Evolutionary conservation across 2,329 filamentous ascomycete species (phyloP).

Genomic region (Trichoderma pleuroti): DNA sequence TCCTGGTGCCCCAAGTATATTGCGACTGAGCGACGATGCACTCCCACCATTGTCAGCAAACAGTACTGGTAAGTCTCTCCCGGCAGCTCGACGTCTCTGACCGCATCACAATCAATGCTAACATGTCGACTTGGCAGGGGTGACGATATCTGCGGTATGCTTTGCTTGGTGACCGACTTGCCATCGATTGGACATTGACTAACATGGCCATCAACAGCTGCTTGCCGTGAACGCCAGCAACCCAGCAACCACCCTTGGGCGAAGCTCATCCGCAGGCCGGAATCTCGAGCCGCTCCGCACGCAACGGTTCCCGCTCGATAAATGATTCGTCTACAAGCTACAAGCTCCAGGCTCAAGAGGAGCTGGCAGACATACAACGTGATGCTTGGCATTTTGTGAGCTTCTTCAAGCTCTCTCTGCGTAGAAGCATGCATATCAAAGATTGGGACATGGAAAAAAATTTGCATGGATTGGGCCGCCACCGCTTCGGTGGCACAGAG

Average conservation of each 20-base stretch:
- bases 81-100: not conserved
- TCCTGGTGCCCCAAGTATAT: conserved; percentile 47
- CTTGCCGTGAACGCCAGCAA: conserved; percentile 39
- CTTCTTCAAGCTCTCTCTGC: not conserved
- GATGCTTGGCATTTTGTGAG: not conserved
- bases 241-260: conserved; percentile 39
- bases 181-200: not conserved
- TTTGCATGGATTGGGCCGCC: not conserved
- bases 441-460: not conserved
- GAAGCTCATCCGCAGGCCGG: conserved; percentile 37
- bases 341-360: not conserved
- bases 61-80: conserved; percentile 40
- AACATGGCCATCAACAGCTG: conserved; percentile 31
- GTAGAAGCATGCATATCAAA: not conserved
- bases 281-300: conserved; percentile 27
- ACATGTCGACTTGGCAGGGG: conserved; percentile 32
- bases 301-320: conserved; percentile 31
- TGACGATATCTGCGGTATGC: conserved; percentile 44
- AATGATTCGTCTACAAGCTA: not conserved
- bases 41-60: conserved; percentile 43
- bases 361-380: not conserved
- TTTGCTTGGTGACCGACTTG: not conserved
- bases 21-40: conserved; percentile 42
- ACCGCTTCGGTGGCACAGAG: not conserved
- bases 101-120: conserved; percentile 24